Evolutionary conservation across 129 eudicot species (phyloP).

Genomic region (Apium graveolens): DNA sequence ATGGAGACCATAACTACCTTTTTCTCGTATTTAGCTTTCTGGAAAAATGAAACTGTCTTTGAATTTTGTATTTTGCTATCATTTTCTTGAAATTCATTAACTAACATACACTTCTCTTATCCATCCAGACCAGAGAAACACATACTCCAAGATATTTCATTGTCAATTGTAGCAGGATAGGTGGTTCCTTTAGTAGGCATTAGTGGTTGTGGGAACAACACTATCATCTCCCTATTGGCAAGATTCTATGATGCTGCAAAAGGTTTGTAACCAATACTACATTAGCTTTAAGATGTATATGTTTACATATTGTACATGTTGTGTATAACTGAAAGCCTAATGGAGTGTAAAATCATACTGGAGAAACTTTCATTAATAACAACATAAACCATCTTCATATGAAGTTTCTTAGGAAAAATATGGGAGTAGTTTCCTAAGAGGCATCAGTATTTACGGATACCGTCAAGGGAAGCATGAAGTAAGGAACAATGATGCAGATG

Average conservation of each 20-base stretch:
- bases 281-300: neutral
- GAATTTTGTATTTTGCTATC: no score
- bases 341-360: slow-evolving; percentile 19
- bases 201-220: slow-evolving; percentile 91
- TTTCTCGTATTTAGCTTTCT: no score
- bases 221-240: slow-evolving; percentile 63
- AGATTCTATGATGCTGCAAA: slow-evolving; percentile 70
- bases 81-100: no score
- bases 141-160: slow-evolving; percentile 68
- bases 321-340: slow-evolving; percentile 11
- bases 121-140: slow-evolving; percentile 58
- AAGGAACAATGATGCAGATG: slow-evolving; percentile 57
- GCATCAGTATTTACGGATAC: slow-evolving; percentile 73
- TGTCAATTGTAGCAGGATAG: slow-evolving; percentile 74
- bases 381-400: slow-evolving; percentile 64
- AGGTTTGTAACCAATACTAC: slow-evolving; percentile 28
- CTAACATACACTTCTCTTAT: slow-evolving; percentile 57
- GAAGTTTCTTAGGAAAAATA: slow-evolving; percentile 55
- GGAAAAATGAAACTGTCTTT: no score
- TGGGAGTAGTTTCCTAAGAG: slow-evolving; percentile 83
- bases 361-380: slow-evolving; percentile 48
- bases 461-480: slow-evolving; percentile 61
- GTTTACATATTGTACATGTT: neutral
- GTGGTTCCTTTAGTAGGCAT: slow-evolving; percentile 80
- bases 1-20: no score